These are phyloP conservation scores for Aspergillus ochraceoroseus DNA, from an alignment of 2,329 filamentous ascomycete genomes.

Conservation along the genomic window DNA sequence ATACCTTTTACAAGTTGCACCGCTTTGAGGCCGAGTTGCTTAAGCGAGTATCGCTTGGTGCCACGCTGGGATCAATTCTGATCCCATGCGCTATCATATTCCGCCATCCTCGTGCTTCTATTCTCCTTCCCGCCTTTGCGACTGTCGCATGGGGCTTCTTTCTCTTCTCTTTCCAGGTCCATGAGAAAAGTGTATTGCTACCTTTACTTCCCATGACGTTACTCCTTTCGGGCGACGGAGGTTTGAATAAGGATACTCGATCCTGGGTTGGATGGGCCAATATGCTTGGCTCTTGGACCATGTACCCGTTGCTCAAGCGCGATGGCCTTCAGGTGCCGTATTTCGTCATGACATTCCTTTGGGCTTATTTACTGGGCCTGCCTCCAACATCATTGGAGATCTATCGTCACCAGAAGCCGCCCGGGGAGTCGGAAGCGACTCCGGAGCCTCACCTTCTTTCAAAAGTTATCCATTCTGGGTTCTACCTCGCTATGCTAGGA, in stretches of 20 bases:
- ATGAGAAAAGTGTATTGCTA: constrained; percentile 93
- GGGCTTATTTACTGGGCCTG: constrained; percentile 85
- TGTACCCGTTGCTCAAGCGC: constrained; percentile 83
- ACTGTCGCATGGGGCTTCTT: constrained; percentile 95
- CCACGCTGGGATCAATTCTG: constrained; percentile 70
- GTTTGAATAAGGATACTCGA: constrained; percentile 68
- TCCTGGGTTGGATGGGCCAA: constrained; percentile 98
- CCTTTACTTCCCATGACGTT: constrained; percentile 92
- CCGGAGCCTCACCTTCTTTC: constrained; percentile 51
- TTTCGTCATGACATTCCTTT: constrained; percentile 74
- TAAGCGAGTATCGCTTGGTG: constrained; percentile 67
- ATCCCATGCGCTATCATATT: constrained; percentile 77
- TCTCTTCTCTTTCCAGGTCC: constrained; percentile 94
- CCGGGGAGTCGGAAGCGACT: constrained; percentile 35
- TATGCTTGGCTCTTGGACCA: constrained; percentile 80
- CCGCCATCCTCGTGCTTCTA: constrained; percentile 66
- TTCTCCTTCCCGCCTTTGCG: constrained; percentile 75
- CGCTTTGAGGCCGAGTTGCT: constrained; percentile 66
- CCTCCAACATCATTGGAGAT: constrained; percentile 69
- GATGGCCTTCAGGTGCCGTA: constrained; percentile 84
- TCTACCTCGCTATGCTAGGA: constrained; percentile 69
- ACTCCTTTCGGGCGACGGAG: constrained; percentile 71
- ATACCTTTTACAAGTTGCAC: constrained; percentile 82
- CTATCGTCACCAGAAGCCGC: constrained; percentile 53
- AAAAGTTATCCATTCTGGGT: constrained; percentile 67